Evolutionary conservation across 2,329 filamentous ascomycete species (phyloP).

Genomic region (Colletotrichum cereale): DNA sequence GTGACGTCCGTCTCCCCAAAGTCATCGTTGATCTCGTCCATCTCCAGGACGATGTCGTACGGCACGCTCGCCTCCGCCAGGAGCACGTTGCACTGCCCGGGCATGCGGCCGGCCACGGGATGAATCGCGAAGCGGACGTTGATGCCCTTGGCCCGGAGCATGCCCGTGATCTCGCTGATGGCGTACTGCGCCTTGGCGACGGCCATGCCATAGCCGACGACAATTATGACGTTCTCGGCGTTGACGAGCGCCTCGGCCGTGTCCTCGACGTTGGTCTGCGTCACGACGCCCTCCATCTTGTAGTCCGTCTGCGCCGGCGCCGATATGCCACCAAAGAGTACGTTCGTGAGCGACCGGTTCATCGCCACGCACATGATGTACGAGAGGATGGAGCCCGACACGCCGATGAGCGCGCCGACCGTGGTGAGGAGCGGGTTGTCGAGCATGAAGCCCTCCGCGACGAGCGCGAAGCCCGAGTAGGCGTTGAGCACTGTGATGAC

Average conservation of each 20-base stretch:
- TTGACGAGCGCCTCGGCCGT: conserved; percentile 80
- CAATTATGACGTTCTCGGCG: conserved; percentile 88
- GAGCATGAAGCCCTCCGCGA: conserved; percentile 93
- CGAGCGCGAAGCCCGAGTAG: conserved; percentile 90
- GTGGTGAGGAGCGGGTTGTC: conserved; percentile 88
- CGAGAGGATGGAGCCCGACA: conserved; percentile 88
- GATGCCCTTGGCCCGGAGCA: conserved; percentile 80
- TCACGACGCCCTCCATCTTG: conserved; percentile 85
- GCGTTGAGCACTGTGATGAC: conserved; percentile 92
- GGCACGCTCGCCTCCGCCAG: conserved; percentile 89
- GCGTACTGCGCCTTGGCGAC: conserved; percentile 95
- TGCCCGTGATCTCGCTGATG: conserved; percentile 83
- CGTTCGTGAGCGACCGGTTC: conserved; percentile 91
- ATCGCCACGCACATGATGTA: conserved; percentile 92
- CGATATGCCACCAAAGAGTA: conserved; percentile 86
- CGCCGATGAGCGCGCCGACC: conserved; percentile 87
- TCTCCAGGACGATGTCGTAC: conserved; percentile 93
- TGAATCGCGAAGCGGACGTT: conserved; percentile 92
- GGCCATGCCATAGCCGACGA: conserved; percentile 94
- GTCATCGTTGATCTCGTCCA: conserved; percentile 97
- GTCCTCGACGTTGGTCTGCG: conserved; percentile 83
- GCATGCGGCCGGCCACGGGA: conserved; percentile 91
- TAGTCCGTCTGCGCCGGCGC: conserved; percentile 70
- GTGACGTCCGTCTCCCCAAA: conserved; percentile 88
- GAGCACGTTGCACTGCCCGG: conserved; percentile 91